Percentiles rank a stretch among this genome's conserved stretches.
These are phyloP conservation scores for Purpureocillium takamizusanense DNA, from an alignment of 2,329 filamentous ascomycete genomes.

Conservation along the genomic window DNA sequence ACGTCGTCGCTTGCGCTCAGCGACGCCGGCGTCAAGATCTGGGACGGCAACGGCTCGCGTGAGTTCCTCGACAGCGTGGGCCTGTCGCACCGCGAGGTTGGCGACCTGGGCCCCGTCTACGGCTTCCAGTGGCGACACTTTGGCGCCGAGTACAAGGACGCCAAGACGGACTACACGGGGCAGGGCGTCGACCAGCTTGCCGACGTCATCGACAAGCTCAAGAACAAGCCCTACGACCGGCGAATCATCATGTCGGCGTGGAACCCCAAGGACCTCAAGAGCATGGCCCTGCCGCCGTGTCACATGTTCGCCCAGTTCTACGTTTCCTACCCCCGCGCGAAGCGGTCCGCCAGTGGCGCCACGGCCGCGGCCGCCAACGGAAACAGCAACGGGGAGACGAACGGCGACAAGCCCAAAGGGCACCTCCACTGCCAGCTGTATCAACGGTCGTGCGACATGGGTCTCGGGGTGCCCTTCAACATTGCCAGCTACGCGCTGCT, in stretches of 20 bases:
- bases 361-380: slow-evolving; percentile 2
- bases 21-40: slow-evolving; percentile 83
- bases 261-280: slow-evolving; percentile 79
- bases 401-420: slow-evolving; percentile 42
- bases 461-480: slow-evolving; percentile 94
- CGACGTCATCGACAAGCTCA: slow-evolving; percentile 80
- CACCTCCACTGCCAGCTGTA: slow-evolving; percentile 83
- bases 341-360: neutral
- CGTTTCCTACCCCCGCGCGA: slow-evolving; percentile 58
- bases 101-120: slow-evolving; percentile 91
- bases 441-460: slow-evolving; percentile 94
- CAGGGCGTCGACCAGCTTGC: slow-evolving; percentile 90
- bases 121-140: slow-evolving; percentile 99
- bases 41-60: slow-evolving; percentile 93
- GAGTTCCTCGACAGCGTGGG: slow-evolving; percentile 83
- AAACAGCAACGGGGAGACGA: slow-evolving; percentile 13
- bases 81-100: slow-evolving; percentile 69
- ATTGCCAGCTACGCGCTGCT: slow-evolving; percentile 90
- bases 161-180: slow-evolving; percentile 71
- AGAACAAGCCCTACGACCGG: slow-evolving; percentile 75
- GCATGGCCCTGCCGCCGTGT: slow-evolving; percentile 89
- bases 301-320: slow-evolving; percentile 99
- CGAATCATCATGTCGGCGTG: slow-evolving; percentile 87
- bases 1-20: slow-evolving; percentile 73
- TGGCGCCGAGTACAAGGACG: slow-evolving; percentile 78